phyloP scores from a whole-genome alignment of 345 rosid species.

The Citrus trifoliata region DNA sequence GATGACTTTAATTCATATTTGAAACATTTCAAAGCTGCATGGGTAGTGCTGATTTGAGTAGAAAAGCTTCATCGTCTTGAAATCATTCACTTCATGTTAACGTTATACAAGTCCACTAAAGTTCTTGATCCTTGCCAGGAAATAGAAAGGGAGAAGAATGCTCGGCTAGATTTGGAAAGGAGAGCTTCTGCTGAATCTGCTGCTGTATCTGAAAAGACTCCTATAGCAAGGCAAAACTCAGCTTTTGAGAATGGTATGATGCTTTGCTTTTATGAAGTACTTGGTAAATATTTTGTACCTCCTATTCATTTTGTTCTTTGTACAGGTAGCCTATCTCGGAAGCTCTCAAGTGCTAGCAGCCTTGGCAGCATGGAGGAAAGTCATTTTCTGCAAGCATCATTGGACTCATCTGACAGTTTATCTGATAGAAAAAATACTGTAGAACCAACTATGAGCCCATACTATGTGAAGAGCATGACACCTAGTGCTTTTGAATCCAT shows the following conservation, averaged over 20 bases:
- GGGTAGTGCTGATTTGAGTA: neutral
- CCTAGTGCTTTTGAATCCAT: constrained; percentile 89
- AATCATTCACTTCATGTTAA: neutral
- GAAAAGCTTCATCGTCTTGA: neutral
- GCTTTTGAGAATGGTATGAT: constrained; percentile 69
- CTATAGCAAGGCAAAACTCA: constrained; percentile 53
- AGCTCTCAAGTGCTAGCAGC: constrained; percentile 83
- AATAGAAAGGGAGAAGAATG: constrained; percentile 82
- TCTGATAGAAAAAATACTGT: constrained; percentile 70
- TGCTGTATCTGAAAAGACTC: constrained; percentile 53
- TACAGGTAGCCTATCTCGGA: constrained; percentile 72
- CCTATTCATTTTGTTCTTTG: neutral
- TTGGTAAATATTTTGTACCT: constrained; percentile 12
- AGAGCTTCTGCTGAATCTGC: constrained; percentile 49
- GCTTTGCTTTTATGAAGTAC: constrained; percentile 1
- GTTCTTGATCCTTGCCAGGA: constrained; percentile 48
- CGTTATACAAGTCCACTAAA: neutral
- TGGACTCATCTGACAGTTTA: constrained; percentile 74
- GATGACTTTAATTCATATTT: neutral
- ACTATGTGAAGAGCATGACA: constrained; percentile 92
- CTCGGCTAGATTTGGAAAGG: constrained; percentile 83
- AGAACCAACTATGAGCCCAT: constrained; percentile 71
- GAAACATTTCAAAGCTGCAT: neutral
- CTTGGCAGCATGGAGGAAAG: constrained; percentile 97
- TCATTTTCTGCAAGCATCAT: constrained; percentile 89